These are phyloP conservation scores for Microsporum ferrugineum DNA, from an alignment of 2,329 filamentous ascomycete genomes.

Conservation along the genomic window DNA sequence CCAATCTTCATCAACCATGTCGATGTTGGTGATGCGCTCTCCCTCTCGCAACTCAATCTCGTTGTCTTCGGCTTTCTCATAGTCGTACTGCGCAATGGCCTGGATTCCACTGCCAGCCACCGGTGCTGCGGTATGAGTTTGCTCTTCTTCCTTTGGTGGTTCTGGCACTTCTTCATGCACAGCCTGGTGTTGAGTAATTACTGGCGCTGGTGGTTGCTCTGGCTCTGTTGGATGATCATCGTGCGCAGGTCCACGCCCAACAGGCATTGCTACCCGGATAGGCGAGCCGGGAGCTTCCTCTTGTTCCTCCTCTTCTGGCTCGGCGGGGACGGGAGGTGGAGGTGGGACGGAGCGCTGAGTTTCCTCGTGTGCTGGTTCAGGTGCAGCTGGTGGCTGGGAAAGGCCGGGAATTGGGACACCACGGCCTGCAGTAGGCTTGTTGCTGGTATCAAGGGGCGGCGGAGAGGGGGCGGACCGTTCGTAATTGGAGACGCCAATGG, in stretches of 20 bases:
- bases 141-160: not conserved
- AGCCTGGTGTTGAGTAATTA: not conserved
- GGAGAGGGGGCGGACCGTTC: conserved; percentile 39
- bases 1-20: conserved; percentile 98
- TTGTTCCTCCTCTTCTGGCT: conserved; percentile 34
- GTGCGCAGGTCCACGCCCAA: conserved; percentile 50
- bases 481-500: conserved; percentile 45
- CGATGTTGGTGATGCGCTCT: conserved; percentile 78
- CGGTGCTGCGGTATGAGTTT: not conserved
- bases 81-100: conserved; percentile 82
- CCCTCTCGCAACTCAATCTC: conserved; percentile 86
- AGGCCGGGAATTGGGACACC: conserved; percentile 71
- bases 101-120: conserved; percentile 51
- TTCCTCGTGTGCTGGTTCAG: conserved; percentile 41
- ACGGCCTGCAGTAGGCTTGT: conserved; percentile 55
- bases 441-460: conserved; percentile 54
- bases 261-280: conserved; percentile 74
- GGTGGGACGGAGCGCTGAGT: conserved; percentile 25
- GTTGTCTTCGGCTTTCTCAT: conserved; percentile 95
- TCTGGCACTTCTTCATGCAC: not conserved
- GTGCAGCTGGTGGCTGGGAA: conserved; percentile 45
- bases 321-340: conserved; percentile 36
- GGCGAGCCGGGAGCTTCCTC: conserved; percentile 55
- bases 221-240: conserved; percentile 33
- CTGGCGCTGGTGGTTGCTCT: conserved; percentile 19